These are phyloP conservation scores for Limonium bicolor DNA, from an alignment of 148 eudicot species.

Conservation along the genomic window DNA sequence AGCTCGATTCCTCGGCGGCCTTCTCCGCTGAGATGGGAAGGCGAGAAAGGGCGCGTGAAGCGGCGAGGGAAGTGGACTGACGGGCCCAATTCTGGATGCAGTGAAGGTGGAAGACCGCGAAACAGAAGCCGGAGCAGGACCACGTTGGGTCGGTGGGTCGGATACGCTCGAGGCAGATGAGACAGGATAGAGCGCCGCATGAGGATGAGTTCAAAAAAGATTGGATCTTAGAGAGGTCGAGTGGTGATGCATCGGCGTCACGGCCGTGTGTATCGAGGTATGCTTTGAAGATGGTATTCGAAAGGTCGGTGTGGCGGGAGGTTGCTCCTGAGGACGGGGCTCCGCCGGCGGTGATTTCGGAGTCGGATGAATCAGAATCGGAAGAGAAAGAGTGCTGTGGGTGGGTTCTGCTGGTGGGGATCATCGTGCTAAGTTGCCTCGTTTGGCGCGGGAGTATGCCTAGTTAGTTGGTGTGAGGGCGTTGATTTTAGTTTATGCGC, in stretches of 20 bases:
- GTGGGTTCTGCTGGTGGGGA: slow-evolving; percentile 11
- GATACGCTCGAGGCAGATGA: slow-evolving; percentile 91
- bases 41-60: slow-evolving; percentile 64
- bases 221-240: slow-evolving; percentile 82
- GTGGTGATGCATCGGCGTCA: slow-evolving; percentile 7
- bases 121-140: slow-evolving; percentile 76
- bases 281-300: slow-evolving; percentile 62
- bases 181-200: slow-evolving; percentile 90
- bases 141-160: slow-evolving; percentile 73
- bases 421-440: too few species aligned
- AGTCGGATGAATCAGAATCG: slow-evolving; percentile 61
- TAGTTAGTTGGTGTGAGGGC: too few species aligned
- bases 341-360: slow-evolving; percentile 19
- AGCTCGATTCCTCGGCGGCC: slow-evolving; percentile 38
- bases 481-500: too few species aligned
- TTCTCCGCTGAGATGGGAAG: slow-evolving; percentile 32
- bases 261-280: slow-evolving; percentile 43
- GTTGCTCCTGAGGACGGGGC: slow-evolving; percentile 14
- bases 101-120: slow-evolving; percentile 64
- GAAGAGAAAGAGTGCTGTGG: slow-evolving; percentile 22
- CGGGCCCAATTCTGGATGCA: slow-evolving; percentile 93
- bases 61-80: slow-evolving; percentile 40
- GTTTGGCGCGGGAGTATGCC: too few species aligned
- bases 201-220: slow-evolving; percentile 69
- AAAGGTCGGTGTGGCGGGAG: slow-evolving; percentile 58